Conservation (phyloP, 2,329 filamentous ascomycete genomes). For the Colletotrichum incanum region DNA sequence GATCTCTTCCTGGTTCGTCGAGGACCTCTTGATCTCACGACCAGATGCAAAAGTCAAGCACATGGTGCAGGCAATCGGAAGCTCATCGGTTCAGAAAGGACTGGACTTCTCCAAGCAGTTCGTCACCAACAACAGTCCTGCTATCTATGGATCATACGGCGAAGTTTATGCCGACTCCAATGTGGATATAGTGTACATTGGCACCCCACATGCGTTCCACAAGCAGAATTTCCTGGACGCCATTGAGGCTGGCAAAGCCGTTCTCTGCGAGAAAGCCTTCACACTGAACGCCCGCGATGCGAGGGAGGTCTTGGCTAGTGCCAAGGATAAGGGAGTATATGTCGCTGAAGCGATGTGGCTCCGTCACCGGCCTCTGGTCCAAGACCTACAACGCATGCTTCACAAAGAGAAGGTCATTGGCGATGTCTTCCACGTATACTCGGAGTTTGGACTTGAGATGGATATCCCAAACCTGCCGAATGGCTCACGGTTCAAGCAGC, state of each 20-base stretch:
- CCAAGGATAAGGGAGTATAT: conserved; percentile 57
- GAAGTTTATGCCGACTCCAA: conserved; percentile 57
- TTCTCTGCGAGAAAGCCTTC: conserved; percentile 64
- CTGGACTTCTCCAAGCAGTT: conserved; percentile 55
- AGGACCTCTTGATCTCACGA: conserved; percentile 57
- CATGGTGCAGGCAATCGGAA: conserved; percentile 59
- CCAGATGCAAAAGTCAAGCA: conserved; percentile 56
- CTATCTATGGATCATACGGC: conserved; percentile 57
- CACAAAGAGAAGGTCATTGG: conserved; percentile 59
- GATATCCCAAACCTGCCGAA: conserved; percentile 51
- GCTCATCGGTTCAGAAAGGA: conserved; percentile 57
- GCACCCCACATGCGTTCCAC: conserved; percentile 62
- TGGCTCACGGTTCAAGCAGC: conserved; percentile 55
- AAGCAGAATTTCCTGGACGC: conserved; percentile 60
- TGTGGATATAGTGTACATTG: conserved; percentile 64
- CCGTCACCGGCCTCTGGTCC: conserved; percentile 58
- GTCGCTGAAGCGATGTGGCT: conserved; percentile 65
- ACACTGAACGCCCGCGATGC: conserved; percentile 58
- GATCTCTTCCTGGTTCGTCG: conserved; percentile 61
- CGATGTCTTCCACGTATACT: conserved; percentile 55
- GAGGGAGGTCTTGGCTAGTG: conserved; percentile 56
- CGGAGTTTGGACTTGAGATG: conserved; percentile 58
- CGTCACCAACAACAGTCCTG: conserved; percentile 48
- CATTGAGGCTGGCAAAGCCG: conserved; percentile 59
- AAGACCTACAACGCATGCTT: conserved; percentile 53